phyloP scores from a whole-genome alignment of 1,284 basidiomycete genomes.

The Filobasidium uniguttulatum region DNA sequence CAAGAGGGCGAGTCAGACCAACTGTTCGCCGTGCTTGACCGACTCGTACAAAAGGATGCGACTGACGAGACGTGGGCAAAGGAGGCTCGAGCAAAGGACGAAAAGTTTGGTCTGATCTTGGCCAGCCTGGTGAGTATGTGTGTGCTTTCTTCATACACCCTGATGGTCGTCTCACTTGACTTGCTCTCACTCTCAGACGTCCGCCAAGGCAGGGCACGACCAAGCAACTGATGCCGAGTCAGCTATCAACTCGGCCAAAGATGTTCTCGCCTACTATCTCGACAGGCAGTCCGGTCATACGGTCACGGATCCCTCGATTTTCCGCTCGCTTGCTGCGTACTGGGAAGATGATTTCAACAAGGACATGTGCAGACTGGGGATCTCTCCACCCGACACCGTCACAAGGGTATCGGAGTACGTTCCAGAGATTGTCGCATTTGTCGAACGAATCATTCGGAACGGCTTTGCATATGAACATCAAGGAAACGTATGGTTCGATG shows the following conservation, averaged over 20 bases:
- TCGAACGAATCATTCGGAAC: constrained; percentile 71
- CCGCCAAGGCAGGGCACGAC: constrained; percentile 8
- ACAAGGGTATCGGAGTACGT: constrained; percentile 97
- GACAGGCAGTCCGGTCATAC: constrained; percentile 67
- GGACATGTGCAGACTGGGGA: constrained; percentile 78
- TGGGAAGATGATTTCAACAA: constrained; percentile 88
- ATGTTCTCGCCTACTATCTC: constrained; percentile 57
- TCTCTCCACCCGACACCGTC: constrained; percentile 75
- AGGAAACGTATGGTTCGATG: constrained; percentile 93
- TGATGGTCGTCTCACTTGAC: neutral
- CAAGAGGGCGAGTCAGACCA: constrained; percentile 40
- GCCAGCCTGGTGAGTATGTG: constrained; percentile 49
- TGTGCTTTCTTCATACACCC: neutral
- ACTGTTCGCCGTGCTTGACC: constrained; percentile 43
- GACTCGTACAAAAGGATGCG: constrained; percentile 41
- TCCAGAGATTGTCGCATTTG: constrained; percentile 82
- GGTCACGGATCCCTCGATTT: constrained; percentile 76
- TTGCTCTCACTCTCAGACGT: constrained; percentile 1
- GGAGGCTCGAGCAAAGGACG: constrained; percentile 58
- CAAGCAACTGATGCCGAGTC: constrained; percentile 41
- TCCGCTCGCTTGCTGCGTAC: constrained; percentile 65
- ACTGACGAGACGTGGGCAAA: constrained; percentile 48
- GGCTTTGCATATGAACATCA: constrained; percentile 82
- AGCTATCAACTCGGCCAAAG: constrained; percentile 58
- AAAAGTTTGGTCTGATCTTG: constrained; percentile 83